A percentile compares a stretch with the other conserved stretches of the same genome.
phyloP scores from a whole-genome alignment of 805 yeast species.

The Yamadazyma paraphyllophila region DNA sequence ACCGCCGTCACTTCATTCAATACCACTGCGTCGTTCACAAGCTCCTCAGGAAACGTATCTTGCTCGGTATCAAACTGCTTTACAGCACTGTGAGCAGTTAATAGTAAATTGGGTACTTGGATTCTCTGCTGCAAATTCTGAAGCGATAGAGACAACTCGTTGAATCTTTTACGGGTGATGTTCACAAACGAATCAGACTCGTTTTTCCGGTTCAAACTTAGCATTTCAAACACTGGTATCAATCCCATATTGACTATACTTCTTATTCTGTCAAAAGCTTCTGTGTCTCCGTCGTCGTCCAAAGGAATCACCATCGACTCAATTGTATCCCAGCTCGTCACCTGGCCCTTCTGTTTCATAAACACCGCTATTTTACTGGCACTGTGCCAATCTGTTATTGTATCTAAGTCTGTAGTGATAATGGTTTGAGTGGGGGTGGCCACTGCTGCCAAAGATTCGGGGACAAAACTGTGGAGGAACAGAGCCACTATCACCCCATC shows the following conservation, averaged over 20 bases:
- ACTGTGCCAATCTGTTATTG: background rate
- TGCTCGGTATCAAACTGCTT: conserved; percentile 11
- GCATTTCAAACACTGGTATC: conserved; percentile 61
- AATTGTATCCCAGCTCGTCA: conserved; percentile 15
- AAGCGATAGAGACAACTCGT: conserved; percentile 65
- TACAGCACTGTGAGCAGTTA: conserved; percentile 52
- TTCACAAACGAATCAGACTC: conserved; percentile 29
- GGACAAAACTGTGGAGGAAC: conserved; percentile 20
- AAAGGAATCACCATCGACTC: conserved; percentile 10
- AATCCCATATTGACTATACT: conserved; percentile 62
- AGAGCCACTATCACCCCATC: conserved; percentile 9
- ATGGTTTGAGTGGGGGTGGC: conserved; percentile 9
- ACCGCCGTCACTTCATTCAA: conserved; percentile 67
- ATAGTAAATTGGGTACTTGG: conserved; percentile 61
- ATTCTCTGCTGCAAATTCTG: conserved; percentile 66
- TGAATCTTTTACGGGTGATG: conserved; percentile 57
- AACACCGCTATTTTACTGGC: conserved; percentile 26
- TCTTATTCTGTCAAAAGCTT: conserved; percentile 52
- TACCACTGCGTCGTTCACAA: conserved; percentile 50
- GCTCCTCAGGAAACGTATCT: conserved; percentile 34
- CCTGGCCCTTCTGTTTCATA: conserved; percentile 41
- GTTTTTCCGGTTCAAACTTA: conserved; percentile 25
- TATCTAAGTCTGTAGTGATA: conserved; percentile 11
- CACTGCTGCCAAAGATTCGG: conserved; percentile 22
- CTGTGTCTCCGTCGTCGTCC: conserved; percentile 12